Evolutionary conservation across 2,329 filamentous ascomycete genomes (phyloP), one percentile per base, ranked within the genome.

Genomic region (Biscogniauxia marginata): DNA sequence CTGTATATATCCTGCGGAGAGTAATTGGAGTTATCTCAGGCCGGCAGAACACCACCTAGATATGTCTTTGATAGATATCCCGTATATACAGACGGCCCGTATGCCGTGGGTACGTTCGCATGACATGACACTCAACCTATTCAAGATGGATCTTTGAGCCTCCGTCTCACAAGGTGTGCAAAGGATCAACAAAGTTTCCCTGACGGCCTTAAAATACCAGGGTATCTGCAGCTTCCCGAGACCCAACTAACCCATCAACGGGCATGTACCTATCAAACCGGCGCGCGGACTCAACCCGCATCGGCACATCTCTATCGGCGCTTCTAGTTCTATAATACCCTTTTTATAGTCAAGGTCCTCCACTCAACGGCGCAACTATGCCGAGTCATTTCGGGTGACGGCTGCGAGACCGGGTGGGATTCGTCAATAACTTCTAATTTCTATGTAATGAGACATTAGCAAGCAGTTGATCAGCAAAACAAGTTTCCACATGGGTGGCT

Each of bases 221-320:
- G 60, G 55, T 59, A 49, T 22, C 58, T 68, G 66, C 66, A 67
- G 58, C 59, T 60, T 64, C 49, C 65, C 63, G 66, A 60, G 56
- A 63, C 56, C 56, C 56, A 61, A 45, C 30, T 56, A 44, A 39
- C 30, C 30, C 30, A 39, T 39, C 30, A 39, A 52, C 58, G 50
- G 52, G 52, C 51, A 46, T 48, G 56, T 58, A 54, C 59, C 56
- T 62, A 63, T 63, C 49, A 61, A 58, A 54, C 56, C 59, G 50
- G 52, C 58, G 52, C 46, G 55, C 54, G 56, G 63, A 54, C 49
- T 58, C 54, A 25, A 52, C 56, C 59, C 43, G 60, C 54, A 60
- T 61, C 56, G 60, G 57, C 56, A 58, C 54, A 57, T 59, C 59
- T 57, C 60, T 62, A 57, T 62, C 58, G 59, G 49, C 51, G 56